Conservation (phyloP, 2,329 filamentous ascomycete genomes). For the Fusarium coicis region DNA sequence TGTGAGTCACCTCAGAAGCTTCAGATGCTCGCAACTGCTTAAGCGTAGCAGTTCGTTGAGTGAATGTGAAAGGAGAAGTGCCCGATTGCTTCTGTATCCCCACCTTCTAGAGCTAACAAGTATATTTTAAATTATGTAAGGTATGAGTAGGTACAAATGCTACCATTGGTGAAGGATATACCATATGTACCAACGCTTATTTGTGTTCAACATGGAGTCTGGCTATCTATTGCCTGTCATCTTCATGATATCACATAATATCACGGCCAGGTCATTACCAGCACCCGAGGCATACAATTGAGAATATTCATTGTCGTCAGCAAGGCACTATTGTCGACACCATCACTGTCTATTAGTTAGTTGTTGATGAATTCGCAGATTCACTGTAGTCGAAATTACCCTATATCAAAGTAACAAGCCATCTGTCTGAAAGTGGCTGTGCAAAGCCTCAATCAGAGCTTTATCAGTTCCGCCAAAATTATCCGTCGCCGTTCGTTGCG, state of each 20-base stretch:
- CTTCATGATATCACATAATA: no score
- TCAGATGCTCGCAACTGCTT: neutral
- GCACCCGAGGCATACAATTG: fast-evolving
- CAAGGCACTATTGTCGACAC: neutral
- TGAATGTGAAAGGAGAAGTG: neutral
- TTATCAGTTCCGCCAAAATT: neutral
- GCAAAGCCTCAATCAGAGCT: conserved; percentile 4
- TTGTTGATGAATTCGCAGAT: neutral
- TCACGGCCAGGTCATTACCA: fast-evolving
- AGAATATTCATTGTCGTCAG: fast-evolving
- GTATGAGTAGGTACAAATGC: no score
- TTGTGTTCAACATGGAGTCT: no score
- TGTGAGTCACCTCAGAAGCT: neutral
- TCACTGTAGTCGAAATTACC: neutral
- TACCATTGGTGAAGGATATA: no score
- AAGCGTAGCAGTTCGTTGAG: no score
- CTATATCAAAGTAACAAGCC: neutral
- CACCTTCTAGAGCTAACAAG: fast-evolving
- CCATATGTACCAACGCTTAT: no score
- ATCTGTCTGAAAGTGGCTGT: conserved; percentile 7
- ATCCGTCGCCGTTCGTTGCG: conserved; percentile 34
- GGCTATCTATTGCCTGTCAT: no score
- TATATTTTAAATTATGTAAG: no score
- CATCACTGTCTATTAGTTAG: neutral
- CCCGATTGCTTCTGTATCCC: fast-evolving